Conservation (phyloP, 345 rosid species). For the Lumnitzera littorea region DNA sequence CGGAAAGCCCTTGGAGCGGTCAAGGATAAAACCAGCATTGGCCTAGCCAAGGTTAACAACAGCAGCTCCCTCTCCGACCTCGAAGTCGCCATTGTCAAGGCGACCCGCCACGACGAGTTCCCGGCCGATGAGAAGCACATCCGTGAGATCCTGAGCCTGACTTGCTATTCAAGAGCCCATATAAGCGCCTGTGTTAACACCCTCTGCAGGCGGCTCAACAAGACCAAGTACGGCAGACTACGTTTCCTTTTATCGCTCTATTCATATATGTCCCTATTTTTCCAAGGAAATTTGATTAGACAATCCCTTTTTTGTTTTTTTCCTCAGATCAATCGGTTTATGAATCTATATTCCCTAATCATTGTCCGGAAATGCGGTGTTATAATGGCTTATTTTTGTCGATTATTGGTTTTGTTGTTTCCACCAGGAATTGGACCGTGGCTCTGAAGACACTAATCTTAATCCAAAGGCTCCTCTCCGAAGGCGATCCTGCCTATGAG, state of each 20-base stretch:
- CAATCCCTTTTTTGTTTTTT: too few species aligned
- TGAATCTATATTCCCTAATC: too few species aligned
- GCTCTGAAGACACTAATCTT: slow-evolving; percentile 76
- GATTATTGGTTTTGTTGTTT: too few species aligned
- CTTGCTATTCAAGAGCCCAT: slow-evolving; percentile 74
- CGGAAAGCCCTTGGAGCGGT: slow-evolving; percentile 43
- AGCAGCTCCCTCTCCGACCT: slow-evolving; percentile 87
- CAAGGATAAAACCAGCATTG: slow-evolving; percentile 43
- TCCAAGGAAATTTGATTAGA: too few species aligned
- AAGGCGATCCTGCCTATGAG: slow-evolving; percentile 61
- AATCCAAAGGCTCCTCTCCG: slow-evolving; percentile 59
- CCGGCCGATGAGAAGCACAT: slow-evolving; percentile 74
- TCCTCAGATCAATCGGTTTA: too few species aligned
- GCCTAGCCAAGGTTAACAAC: slow-evolving; percentile 39
- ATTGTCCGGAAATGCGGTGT: too few species aligned
- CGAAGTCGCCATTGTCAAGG: slow-evolving; percentile 88
- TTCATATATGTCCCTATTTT: too few species aligned
- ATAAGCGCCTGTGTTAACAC: slow-evolving; percentile 65
- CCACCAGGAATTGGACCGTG: slow-evolving; percentile 57
- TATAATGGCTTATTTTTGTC: too few species aligned
- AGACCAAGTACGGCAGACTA: slow-evolving; percentile 34
- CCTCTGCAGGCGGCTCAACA: slow-evolving; percentile 65
- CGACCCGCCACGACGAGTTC: slow-evolving; percentile 92
- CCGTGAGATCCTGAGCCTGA: slow-evolving; percentile 68
- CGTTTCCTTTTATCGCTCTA: too few species aligned